These are phyloP conservation scores for Fusarium acutatum DNA, from an alignment of 2,329 filamentous ascomycete species.

Conservation along the genomic window DNA sequence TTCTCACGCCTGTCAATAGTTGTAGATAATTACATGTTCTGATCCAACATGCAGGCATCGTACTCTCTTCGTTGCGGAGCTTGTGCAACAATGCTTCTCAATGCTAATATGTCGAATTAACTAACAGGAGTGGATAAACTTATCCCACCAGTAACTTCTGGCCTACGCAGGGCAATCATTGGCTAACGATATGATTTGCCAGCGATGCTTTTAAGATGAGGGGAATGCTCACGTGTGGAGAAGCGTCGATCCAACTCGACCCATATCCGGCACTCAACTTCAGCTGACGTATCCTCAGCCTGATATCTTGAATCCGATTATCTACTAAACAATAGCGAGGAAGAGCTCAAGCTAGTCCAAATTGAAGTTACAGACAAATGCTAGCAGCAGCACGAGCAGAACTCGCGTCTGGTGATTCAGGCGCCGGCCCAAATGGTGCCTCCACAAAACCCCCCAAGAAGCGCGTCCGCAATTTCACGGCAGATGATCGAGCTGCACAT, in stretches of 20 bases:
- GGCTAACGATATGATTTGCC: background rate
- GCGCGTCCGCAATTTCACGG: constrained; percentile 50
- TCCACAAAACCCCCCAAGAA: constrained; percentile 40
- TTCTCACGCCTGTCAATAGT: background rate
- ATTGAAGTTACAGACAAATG: background rate
- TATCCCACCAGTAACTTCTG: background rate
- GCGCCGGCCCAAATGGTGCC: background rate
- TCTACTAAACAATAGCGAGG: background rate
- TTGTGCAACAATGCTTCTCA: background rate
- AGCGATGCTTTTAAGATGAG: background rate
- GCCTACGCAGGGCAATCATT: background rate
- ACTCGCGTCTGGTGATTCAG: constrained; percentile 8
- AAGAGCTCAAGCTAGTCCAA: accelerated
- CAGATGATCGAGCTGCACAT: constrained; percentile 52
- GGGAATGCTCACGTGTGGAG: constrained; percentile 2
- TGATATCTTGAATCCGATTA: background rate
- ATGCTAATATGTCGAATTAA: background rate
- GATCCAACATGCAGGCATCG: accelerated
- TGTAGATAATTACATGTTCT: accelerated
- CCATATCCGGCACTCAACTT: background rate
- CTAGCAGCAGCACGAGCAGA: constrained; percentile 5
- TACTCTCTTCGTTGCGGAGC: background rate
- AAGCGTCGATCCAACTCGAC: background rate
- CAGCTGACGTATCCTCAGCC: background rate
- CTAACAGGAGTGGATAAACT: background rate